phyloP scores from a whole-genome alignment of 2,329 filamentous ascomycete genomes.

The Botrytis medusae region DNA sequence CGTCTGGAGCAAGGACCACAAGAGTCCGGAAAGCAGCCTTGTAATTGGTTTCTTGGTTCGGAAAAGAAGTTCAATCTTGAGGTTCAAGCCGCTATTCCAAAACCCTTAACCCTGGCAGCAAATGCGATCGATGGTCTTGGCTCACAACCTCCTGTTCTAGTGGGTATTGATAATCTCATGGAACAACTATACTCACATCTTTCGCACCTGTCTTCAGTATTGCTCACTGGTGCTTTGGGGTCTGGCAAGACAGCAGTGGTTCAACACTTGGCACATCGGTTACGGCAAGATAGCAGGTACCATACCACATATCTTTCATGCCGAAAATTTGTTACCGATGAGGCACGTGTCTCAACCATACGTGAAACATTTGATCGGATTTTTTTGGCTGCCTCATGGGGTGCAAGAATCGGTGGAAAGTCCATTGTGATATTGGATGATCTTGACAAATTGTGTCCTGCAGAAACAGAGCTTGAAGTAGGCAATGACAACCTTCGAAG shows the following conservation, averaged over 20 bases:
- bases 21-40: conserved; percentile 49
- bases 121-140: conserved; percentile 48
- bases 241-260: conserved; percentile 85
- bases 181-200: conserved; percentile 73
- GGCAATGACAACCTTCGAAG: conserved; percentile 92
- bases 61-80: conserved; percentile 74
- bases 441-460: conserved; percentile 86
- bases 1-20: conserved; percentile 66
- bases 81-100: conserved; percentile 70
- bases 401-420: conserved; percentile 78
- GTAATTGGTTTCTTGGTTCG: conserved; percentile 73
- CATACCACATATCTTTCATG: conserved; percentile 86
- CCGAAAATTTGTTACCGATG: conserved; percentile 82
- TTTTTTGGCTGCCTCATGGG: conserved; percentile 91
- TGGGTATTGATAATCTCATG: conserved; percentile 80
- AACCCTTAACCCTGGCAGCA: conserved; percentile 54
- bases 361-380: conserved; percentile 82
- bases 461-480: conserved; percentile 90
- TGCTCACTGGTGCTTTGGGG: conserved; percentile 85
- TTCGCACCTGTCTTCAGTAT: conserved; percentile 80
- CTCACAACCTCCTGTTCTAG: conserved; percentile 57
- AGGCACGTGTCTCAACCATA: conserved; percentile 83
- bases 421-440: conserved; percentile 89
- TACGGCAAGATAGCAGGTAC: conserved; percentile 73
- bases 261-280: conserved; percentile 69